Conservation (phyloP, 768 basidiomycete species). For the Tulasnella sp. region DNA sequence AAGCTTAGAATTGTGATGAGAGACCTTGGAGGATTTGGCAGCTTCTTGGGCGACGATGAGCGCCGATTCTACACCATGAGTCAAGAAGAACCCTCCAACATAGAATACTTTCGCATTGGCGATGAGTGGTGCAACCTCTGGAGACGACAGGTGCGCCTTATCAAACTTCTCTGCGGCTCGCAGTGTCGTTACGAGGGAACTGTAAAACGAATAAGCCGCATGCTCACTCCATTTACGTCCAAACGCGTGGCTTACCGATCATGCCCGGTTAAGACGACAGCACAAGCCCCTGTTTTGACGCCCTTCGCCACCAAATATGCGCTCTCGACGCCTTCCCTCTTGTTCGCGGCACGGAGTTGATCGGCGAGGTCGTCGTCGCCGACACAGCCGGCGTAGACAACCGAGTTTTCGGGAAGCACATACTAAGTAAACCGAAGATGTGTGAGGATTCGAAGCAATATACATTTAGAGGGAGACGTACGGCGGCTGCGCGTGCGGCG, state of each 20-base stretch:
- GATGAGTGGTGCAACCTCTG: conserved; percentile 64
- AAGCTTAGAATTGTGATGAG: not conserved
- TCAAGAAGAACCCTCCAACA: conserved; percentile 95
- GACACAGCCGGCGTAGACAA: conserved; percentile 90
- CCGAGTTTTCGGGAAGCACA: conserved; percentile 73
- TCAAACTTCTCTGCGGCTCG: conserved; percentile 87
- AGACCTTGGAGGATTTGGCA: conserved; percentile 62
- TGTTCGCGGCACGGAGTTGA: conserved; percentile 82
- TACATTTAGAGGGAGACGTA: conserved; percentile 33
- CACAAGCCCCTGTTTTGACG: conserved; percentile 91
- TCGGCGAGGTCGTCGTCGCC: conserved; percentile 87
- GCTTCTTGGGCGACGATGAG: conserved; percentile 70
- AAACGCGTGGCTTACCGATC: conserved; percentile 48
- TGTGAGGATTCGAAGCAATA: conserved; percentile 2
- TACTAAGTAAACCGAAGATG: conserved; percentile 55
- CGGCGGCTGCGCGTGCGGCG: conserved; percentile 90
- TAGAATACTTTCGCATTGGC: conserved; percentile 80
- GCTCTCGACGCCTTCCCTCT: conserved; percentile 78
- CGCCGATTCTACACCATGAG: conserved; percentile 70
- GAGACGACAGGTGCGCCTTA: conserved; percentile 63
- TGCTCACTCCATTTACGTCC: not conserved
- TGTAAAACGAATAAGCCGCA: conserved; percentile 24
- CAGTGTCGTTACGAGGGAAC: conserved; percentile 87
- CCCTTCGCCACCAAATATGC: conserved; percentile 83
- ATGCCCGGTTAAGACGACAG: conserved; percentile 89